These are phyloP conservation scores for Paragyromitra xinjiangensis DNA, from an alignment of 495 filamentous ascomycete genomes.

Conservation along the genomic window DNA sequence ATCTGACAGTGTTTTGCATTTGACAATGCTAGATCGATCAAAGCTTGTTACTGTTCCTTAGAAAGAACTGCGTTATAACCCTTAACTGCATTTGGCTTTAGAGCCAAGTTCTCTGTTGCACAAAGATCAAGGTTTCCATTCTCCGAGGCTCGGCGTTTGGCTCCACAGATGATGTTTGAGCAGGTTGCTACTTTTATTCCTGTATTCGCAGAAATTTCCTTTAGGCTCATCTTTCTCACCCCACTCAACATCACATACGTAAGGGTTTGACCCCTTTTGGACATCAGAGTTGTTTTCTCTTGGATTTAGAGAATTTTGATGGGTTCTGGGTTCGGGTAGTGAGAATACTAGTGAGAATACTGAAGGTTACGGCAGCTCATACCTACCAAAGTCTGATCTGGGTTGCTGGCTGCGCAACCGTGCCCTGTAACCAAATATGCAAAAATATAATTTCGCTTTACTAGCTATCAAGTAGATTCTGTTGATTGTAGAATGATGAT, in stretches of 20 bases:
- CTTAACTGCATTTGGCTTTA: background rate
- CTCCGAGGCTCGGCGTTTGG: constrained; percentile 6
- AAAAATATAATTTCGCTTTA: constrained; percentile 6
- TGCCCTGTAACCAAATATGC: background rate
- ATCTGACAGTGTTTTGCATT: constrained; percentile 5
- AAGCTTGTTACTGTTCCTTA: background rate
- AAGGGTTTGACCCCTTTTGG: background rate
- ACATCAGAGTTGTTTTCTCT: background rate
- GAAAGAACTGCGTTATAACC: background rate
- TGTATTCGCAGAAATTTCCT: constrained; percentile 5
- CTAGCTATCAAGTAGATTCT: constrained; percentile 2
- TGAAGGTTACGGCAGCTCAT: background rate
- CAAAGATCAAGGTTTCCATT: background rate
- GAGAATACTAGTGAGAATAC: background rate
- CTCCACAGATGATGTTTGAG: constrained; percentile 19
- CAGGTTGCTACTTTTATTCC: background rate
- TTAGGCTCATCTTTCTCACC: background rate
- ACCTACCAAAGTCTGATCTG: too few relatives aligned
- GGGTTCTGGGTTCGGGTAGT: background rate
- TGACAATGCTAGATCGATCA: constrained; percentile 12
- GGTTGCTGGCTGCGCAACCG: too few relatives aligned
- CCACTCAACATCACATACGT: background rate
- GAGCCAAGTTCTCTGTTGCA: background rate
- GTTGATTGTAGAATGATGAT: background rate
- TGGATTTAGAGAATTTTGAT: background rate